Base-by-base conservation (phyloP, 495 filamentous ascomycete species). In the Aspergillus cavernicola region DNA sequence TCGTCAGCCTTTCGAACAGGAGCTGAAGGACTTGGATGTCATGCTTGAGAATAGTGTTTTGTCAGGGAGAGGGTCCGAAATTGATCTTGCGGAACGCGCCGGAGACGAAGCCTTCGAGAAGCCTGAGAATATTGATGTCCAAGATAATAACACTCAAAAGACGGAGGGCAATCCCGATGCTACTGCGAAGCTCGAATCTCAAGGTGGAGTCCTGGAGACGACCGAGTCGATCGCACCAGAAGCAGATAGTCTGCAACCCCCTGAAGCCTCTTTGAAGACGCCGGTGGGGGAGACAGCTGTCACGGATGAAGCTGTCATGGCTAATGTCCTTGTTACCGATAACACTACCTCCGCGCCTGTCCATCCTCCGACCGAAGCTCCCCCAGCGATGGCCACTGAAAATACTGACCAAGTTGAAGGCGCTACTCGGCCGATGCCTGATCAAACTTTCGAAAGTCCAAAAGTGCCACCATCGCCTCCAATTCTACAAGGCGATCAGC, bases 11-110 rank as follows among this genome's bases (percentile, higher is more conserved):
- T 82, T 82, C 44, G 88, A 92, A 47, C 78, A 79, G 31, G 80
- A 87, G 42, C 68, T 87, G 26, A 82, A 84, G 52, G 84, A 93
- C 55, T 74, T 96, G 13, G 86, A 91, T 55, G 73, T 74, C 23
- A 79, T 92, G 60, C 72, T 92, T 12, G 87, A 90, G 51, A 71
- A 72, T 37, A 75, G 77, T 44, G 59, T 81, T n/a, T 65, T 74
- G 51, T 75, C 75, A 29, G 70, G 73, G 7, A 57, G 74, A 51
- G 67, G 70, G 20, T 75, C 74, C 7, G 53, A 66, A 12, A 53
- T 56, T 7, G 72, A 73, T 40, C 60, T 62, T n/a, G 32, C 64
- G 5, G 70, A 69, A 15, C 53, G 47, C 2, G 53, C 59, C 15
- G 66, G 64, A 6, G 58, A 65, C n/a, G 59, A 57, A n/a, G 59